phyloP scores from a whole-genome alignment of 2,329 filamentous ascomycete species.

The Diplodia scrobiculata region DNA sequence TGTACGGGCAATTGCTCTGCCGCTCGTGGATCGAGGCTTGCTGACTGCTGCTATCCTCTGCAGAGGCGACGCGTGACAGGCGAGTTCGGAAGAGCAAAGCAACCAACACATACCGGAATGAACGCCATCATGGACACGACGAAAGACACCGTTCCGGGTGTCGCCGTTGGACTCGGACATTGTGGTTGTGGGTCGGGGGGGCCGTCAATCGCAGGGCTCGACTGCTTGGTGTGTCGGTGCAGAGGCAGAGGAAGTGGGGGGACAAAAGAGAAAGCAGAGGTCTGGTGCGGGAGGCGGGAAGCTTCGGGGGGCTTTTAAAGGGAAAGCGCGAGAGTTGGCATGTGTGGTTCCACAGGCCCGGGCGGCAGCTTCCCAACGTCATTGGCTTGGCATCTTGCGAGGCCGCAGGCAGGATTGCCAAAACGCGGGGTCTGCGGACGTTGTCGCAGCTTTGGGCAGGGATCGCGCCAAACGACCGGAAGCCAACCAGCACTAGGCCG shows the following conservation, averaged over 20 bases:
- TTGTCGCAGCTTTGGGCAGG: conserved; percentile 16
- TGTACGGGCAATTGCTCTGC: not conserved
- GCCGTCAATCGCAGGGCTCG: not conserved
- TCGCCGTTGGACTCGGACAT: conserved; percentile 29
- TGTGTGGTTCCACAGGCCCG: conserved; percentile 18
- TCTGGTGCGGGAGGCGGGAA: conserved; percentile 1
- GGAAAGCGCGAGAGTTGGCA: not conserved
- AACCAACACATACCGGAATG: conserved; percentile 19
- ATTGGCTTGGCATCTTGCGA: conserved; percentile 5
- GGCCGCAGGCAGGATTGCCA: not conserved
- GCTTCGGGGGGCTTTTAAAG: conserved; percentile 4
- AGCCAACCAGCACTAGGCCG: conserved; percentile 4
- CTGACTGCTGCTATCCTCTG: not conserved
- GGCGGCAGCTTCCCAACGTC: conserved; percentile 11
- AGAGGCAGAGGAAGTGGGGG: not conserved
- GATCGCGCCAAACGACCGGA: conserved; percentile 1
- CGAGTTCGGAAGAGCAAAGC: not conserved
- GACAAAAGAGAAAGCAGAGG: not conserved
- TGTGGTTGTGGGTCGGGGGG: not conserved
- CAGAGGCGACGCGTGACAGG: not conserved
- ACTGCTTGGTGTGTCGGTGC: not conserved
- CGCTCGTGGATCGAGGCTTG: not conserved
- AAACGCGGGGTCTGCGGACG: conserved; percentile 17
- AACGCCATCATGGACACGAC: conserved; percentile 27
- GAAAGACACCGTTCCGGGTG: conserved; percentile 21